Evolutionary conservation across 805 yeast species (phyloP), one percentile per base, ranked within the genome.

Genomic region (Saccharomycopsis sp.): DNA sequence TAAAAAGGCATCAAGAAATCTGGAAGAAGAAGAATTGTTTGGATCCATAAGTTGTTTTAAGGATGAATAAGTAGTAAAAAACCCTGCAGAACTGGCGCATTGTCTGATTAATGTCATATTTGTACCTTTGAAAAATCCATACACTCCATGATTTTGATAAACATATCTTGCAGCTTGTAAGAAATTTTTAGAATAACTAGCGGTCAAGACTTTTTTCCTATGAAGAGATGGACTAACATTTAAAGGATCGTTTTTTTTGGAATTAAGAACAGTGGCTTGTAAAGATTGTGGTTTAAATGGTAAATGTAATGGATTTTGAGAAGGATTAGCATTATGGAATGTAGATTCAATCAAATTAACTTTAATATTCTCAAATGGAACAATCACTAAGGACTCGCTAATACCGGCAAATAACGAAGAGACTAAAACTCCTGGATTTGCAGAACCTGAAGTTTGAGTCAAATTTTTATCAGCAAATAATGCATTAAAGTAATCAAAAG

Each of bases 331-430:
- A 50, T 19, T 58, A 53, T 54, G 69, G 50, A 36, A 77, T 66
- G 53, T 80, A 77, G 44, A 36, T 52, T 85, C 94, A 46, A 86
- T 78, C 83, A 83, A 73, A 6, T 80, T 69, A 2, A 82, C 78
- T 54, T 86, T 86, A 49, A 86, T 67, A 52, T 79, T 83, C 54
- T 89, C 98, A 56, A 89, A 88, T 0, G 97, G 98, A 15, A 92
- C 82, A 18, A 89, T 74, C 69, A 82, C 72, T 26, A 87, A 48
- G 2, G 94, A 77, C 57, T 92, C 97, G 33, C 79, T 62, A 42
- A 81, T 67, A 2, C 95, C 97, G 4, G 95, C 82, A 64, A 85
- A 71, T 48, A 72, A 51, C 6, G 45, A 38, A 3, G 49, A 44
- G 44, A 82, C 76, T 5, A 85, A 82, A 31, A 85, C 70, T 51